Percentiles rank a stretch among this genome's conserved stretches.
phyloP scores from a whole-genome alignment of 2,329 filamentous ascomycete genomes.

The Alternaria gansuensis region DNA sequence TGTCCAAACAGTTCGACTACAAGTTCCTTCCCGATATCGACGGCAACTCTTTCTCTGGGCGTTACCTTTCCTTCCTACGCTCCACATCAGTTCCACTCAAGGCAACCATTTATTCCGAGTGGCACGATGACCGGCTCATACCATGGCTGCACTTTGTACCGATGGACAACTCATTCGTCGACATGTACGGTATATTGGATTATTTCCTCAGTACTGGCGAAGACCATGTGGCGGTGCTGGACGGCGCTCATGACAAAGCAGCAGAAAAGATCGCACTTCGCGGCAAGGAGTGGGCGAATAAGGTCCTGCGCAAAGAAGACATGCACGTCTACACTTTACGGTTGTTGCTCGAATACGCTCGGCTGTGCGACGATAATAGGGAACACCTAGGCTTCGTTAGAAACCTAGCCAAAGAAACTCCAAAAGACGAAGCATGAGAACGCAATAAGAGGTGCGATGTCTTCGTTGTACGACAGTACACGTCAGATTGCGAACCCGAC shows the following conservation, averaged over 20 bases:
- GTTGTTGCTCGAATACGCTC: slow-evolving; percentile 60
- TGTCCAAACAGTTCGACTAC: slow-evolving; percentile 58
- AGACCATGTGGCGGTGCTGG: slow-evolving; percentile 4
- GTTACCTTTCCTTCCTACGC: slow-evolving; percentile 65
- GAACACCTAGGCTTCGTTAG: slow-evolving; percentile 53
- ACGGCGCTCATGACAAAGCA: slow-evolving; percentile 60
- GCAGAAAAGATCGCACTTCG: slow-evolving; percentile 71
- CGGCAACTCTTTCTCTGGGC: slow-evolving; percentile 63
- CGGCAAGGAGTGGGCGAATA: slow-evolving; percentile 74
- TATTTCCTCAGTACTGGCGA: slow-evolving; percentile 69
- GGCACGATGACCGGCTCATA: slow-evolving; percentile 75
- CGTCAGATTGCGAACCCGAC: background rate
- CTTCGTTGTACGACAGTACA: background rate
- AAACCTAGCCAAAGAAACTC: slow-evolving; percentile 19
- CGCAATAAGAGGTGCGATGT: background rate
- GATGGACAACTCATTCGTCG: slow-evolving; percentile 77
- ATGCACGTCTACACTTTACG: slow-evolving; percentile 76
- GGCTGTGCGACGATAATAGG: slow-evolving; percentile 55
- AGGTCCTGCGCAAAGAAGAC: slow-evolving; percentile 73
- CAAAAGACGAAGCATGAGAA: background rate
- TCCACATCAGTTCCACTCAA: slow-evolving; percentile 78
- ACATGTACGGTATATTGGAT: slow-evolving; percentile 76
- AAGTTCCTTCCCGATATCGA: slow-evolving; percentile 82
- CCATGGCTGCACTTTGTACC: slow-evolving; percentile 85
- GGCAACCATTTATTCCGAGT: slow-evolving; percentile 79